Evolutionary conservation across 2,329 filamentous ascomycete species (phyloP).

Genomic region (Diaporthe sp.): DNA sequence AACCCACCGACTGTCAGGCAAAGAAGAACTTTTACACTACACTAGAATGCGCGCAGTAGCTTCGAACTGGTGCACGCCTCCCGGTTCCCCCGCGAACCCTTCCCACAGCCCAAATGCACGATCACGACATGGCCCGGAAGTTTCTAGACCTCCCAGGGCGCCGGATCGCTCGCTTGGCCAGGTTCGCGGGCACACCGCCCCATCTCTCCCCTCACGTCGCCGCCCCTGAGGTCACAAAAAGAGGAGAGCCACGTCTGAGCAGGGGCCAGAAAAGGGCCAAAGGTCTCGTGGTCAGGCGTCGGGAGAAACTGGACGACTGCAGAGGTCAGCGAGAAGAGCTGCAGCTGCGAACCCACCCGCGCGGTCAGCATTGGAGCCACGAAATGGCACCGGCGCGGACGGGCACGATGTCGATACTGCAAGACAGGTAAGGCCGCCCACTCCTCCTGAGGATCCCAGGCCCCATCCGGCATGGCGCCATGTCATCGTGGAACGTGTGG

Average conservation of each 20-base stretch:
- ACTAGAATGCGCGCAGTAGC: not conserved
- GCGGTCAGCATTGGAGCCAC: conserved; percentile 38
- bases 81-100: conserved; percentile 8
- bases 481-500: conserved; percentile 24
- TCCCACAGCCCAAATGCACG: not conserved
- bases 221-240: conserved; percentile 21
- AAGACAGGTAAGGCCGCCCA: not conserved
- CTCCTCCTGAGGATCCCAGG: conserved; percentile 26
- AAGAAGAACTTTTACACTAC: not conserved
- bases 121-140: conserved; percentile 23
- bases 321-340: not conserved
- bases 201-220: not conserved
- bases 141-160: conserved; percentile 12
- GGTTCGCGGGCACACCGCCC: conserved; percentile 31
- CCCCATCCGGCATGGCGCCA: conserved; percentile 38
- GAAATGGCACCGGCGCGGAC: not conserved
- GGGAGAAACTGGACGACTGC: not conserved
- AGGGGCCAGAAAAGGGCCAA: not conserved
- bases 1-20: conserved; percentile 4
- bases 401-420: not conserved
- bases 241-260: not conserved
- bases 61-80: not conserved
- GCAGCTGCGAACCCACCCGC: conserved; percentile 5
- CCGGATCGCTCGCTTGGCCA: conserved; percentile 10
- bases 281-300: not conserved